These are phyloP conservation scores for Pelargonium nanum DNA, from an alignment of 345 rosid species.

Conservation along the genomic window DNA sequence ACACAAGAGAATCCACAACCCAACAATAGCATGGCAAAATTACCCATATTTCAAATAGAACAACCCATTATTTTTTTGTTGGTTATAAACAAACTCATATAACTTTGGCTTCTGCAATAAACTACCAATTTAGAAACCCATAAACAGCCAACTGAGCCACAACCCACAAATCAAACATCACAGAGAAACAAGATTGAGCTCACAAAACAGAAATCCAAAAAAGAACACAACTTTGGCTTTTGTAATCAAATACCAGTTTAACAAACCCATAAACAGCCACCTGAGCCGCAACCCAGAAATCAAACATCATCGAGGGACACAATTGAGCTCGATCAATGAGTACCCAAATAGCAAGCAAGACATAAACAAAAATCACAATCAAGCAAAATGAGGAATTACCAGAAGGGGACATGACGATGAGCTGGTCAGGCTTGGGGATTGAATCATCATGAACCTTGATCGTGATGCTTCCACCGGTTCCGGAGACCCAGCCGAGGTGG, in stretches of 20 bases:
- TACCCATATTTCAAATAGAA: background rate
- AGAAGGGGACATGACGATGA: slow-evolving; percentile 95
- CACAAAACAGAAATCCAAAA: background rate
- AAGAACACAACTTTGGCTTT: background rate
- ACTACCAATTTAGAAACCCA: too few relatives aligned
- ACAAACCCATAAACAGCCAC: background rate
- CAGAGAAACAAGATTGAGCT: background rate
- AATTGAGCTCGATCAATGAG: background rate
- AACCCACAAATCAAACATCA: background rate
- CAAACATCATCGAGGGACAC: background rate
- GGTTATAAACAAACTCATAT: background rate
- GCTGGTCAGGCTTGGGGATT: slow-evolving; percentile 58
- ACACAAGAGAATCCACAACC: too few relatives aligned
- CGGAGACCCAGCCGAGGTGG: slow-evolving; percentile 86
- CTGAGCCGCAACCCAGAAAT: background rate
- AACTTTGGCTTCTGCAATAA: background rate
- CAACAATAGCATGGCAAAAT: too few relatives aligned
- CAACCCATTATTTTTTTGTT: too few relatives aligned
- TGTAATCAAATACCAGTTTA: background rate
- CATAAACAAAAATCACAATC: background rate
- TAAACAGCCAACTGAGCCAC: too few relatives aligned
- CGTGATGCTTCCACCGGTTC: slow-evolving; percentile 92
- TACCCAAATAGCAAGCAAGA: background rate
- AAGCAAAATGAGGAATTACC: slow-evolving; percentile 24
- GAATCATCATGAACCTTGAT: slow-evolving; percentile 68